phyloP scores from a whole-genome alignment of 1,139 yeast genomes.

The Magnusiomyces sp. region DNA sequence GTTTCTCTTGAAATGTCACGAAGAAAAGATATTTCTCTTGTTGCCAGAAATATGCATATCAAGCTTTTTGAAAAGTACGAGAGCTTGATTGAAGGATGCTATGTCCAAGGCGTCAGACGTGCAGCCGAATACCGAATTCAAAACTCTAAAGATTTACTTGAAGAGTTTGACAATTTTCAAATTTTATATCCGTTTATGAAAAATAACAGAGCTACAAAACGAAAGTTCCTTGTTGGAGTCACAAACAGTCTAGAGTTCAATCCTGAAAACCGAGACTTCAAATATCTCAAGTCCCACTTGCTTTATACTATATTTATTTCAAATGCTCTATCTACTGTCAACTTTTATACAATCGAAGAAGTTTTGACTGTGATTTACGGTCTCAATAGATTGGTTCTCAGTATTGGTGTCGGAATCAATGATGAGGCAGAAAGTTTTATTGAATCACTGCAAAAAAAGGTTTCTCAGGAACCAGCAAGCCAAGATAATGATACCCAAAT shows the following conservation, averaged over 20 bases:
- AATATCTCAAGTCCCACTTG: conserved; percentile 18
- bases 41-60: conserved; percentile 47
- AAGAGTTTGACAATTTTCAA: conserved; percentile 23
- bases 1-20: conserved; percentile 60
- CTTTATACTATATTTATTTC: conserved; percentile 35
- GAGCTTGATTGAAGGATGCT: conserved; percentile 57
- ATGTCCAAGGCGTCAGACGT: conserved; percentile 52
- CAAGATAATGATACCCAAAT: no score
- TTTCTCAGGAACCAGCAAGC: no score
- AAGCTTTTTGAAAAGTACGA: conserved; percentile 59
- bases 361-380: conserved; percentile 26
- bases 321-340: conserved; percentile 36
- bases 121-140: conserved; percentile 42
- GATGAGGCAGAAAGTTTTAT: conserved; percentile 16
- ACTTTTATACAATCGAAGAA: conserved; percentile 40
- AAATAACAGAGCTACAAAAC: conserved; percentile 38
- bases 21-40: conserved; percentile 35
- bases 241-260: conserved; percentile 33
- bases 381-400: conserved; percentile 23
- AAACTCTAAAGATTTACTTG: conserved; percentile 20
- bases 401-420: conserved; percentile 36
- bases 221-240: conserved; percentile 38
- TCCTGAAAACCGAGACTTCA: conserved; percentile 15
- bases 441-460: conserved; percentile 7
- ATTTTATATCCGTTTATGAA: conserved; percentile 40